Evolutionary conservation across 139 green algal genomes (phyloP), one percentile per base, ranked within the genome.

Genomic region (Deuterostichococcus epilithicus): DNA sequence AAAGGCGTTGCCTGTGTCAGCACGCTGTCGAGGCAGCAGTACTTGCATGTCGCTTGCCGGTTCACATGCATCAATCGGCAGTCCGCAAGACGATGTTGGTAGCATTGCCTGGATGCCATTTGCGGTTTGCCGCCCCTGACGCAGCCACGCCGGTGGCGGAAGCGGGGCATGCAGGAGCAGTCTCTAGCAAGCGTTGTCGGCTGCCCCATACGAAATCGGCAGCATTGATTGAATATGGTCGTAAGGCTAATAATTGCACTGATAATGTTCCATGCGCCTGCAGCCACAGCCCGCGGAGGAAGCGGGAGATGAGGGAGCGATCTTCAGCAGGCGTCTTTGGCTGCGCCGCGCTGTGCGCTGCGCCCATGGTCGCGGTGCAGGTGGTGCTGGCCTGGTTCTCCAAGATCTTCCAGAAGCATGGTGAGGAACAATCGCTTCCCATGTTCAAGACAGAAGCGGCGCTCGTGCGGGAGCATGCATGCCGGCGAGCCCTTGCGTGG

Each of bases 301-400:
- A 25, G 36, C 36, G 36, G 18, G 35, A 25, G 25, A 28, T 26
- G 8, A 58, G 10, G 22, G 68, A 38, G 26, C 35, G 25, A 37
- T 35, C 35, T n/a, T 22, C 70, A 32, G 37, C 39, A 22, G 22
- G 39, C 70, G 58, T 28, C 26, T 30, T 26, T 36, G 18, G 42
- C 39, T 23, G 34, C 2, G 73, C 45, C 32, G 0, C 32, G 28
- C 26, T 30, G 20, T 30, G 28, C 34, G 68, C 69, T 3, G 20
- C 74, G 6, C 77, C 77, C 32, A 39, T 81, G 30, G 30, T 73
- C 3, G 30, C 69, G 0, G 39, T 68, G 36, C 77, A 81, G 60
- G 63, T 39, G 2, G 60, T 74, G 13, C 58, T 77, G 5, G 77
- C 70, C 0, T 81, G 70, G 70, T 44, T 73, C 37, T 76, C 69